Evolutionary conservation across 2,329 filamentous ascomycete genomes (phyloP), one percentile per base, ranked within the genome.

Genomic region (Aspergillus hortae): DNA sequence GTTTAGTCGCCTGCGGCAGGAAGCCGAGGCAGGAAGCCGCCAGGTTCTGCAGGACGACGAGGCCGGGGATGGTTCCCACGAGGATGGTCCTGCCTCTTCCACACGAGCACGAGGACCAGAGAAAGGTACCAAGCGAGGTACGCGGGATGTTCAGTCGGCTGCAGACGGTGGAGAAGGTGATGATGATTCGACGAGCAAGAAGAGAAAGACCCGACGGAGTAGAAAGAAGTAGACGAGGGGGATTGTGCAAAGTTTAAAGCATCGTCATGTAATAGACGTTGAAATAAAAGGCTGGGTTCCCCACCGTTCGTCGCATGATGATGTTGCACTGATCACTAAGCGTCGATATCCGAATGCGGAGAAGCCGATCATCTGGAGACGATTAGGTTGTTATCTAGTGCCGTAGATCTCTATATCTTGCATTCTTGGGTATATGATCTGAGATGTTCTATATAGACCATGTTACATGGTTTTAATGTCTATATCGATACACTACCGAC

Each of bases 1-100:
- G 0, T 84, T 94, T 50, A 81, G 80, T 52, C 83, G 79, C 67
- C 74, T 95, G 50, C 82, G 84, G 56, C 77, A 80, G 25, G 80
- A 81, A 58, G 80, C 80, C 32, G 62, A 61, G 51, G 56, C 60
- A 17, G 56, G 56, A 5, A 42, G 15, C 17, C 38, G 11, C 19
- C 38, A 42, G 11, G 19, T 4, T 19, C n/a, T 12, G 27, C 62
- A 64, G 52, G 44, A 45, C 11, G 38, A n/a, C 3, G 53, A 47
- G 12, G 35, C 38, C 6, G 55, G 38, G 32, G 45, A 44, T 10
- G 33, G 36, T 10, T 21, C 46, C 15, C 47, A 43, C 14, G 48
- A 54, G 15, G 48, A 46, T 19, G 46, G 32, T 25, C 32, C 11
- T 27, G 21, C 23, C 15, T 15, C 46, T n/a, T 46, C 44, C 15